Evolutionary conservation across 371 early-diverging fungal species (phyloP).

Genomic region (Rhizopus sp.): DNA sequence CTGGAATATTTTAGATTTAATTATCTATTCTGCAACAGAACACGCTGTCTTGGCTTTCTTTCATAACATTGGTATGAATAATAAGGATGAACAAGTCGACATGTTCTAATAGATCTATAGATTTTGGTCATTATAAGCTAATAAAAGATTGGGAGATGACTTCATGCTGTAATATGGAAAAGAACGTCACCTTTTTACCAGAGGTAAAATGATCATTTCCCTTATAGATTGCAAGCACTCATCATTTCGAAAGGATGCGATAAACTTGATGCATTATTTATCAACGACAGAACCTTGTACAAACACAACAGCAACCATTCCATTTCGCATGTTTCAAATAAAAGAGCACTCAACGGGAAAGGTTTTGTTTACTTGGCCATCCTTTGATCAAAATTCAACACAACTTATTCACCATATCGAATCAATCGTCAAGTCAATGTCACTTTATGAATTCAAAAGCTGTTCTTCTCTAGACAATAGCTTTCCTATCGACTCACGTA

Average conservation of each 20-base stretch:
- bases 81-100: not conserved
- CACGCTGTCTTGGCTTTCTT: conserved; percentile 57
- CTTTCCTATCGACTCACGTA: conserved; percentile 2
- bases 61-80: conserved; percentile 39
- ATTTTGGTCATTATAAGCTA: not conserved
- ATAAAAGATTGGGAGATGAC: not conserved
- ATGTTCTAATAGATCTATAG: not conserved
- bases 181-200: not conserved
- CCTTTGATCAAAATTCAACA: not conserved
- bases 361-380: conserved; percentile 47
- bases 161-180: not conserved
- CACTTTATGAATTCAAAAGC: conserved; percentile 11
- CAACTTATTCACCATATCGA: conserved; percentile 3
- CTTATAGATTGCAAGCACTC: not conserved
- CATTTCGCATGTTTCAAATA: conserved; percentile 49
- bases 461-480: not conserved
- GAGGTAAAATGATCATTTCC: conserved; percentile 1
- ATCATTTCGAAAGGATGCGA: conserved; percentile 6
- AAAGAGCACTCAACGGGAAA: conserved; percentile 35
- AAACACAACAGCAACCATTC: not conserved
- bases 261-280: conserved; percentile 1
- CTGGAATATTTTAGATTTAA: conserved; percentile 56
- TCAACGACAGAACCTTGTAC: not conserved
- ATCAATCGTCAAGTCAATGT: conserved; percentile 3
- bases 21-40: conserved; percentile 58